phyloP scores from a whole-genome alignment of 257 asterid genomes.

The Petunia axillaris region DNA sequence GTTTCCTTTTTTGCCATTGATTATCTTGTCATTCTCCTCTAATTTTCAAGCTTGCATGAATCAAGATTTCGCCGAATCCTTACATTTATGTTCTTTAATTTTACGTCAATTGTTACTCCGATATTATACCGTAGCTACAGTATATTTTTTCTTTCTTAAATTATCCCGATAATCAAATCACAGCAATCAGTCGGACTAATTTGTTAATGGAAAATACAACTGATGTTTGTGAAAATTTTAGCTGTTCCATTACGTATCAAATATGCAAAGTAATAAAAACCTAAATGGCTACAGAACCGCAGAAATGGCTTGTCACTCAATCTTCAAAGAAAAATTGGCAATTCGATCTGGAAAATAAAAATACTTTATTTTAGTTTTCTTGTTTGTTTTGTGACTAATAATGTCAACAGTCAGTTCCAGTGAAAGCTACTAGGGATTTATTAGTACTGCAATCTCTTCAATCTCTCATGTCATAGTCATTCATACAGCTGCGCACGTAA shows the following conservation, averaged over 20 bases:
- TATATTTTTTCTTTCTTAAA: too few species aligned
- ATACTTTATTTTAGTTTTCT: background rate
- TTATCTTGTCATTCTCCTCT: background rate
- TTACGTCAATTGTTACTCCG: background rate
- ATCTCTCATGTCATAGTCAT: slow-evolving; percentile 22
- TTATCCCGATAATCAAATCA: background rate
- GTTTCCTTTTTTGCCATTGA: background rate
- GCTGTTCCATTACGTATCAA: background rate
- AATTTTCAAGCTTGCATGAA: background rate
- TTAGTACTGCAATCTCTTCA: slow-evolving; percentile 29
- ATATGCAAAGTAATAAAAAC: too few species aligned
- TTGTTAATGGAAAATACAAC: background rate
- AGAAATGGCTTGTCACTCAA: too few species aligned
- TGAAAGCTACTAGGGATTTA: slow-evolving; percentile 22
- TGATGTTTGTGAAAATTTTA: background rate
- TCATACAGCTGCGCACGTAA: slow-evolving; percentile 48
- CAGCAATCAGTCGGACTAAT: background rate
- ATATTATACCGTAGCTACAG: too few species aligned
- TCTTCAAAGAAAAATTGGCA: too few species aligned
- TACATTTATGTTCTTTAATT: too few species aligned
- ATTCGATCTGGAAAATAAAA: too few species aligned
- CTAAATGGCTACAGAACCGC: too few species aligned
- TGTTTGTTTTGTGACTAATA: slow-evolving; percentile 18
- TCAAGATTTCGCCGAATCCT: too few species aligned
- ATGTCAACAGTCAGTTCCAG: slow-evolving; percentile 31